A percentile compares a stretch with the other conserved stretches of the same genome.
Evolutionary conservation across 2,329 filamentous ascomycete species (phyloP).

Genomic region (Trichophyton benhamiae): DNA sequence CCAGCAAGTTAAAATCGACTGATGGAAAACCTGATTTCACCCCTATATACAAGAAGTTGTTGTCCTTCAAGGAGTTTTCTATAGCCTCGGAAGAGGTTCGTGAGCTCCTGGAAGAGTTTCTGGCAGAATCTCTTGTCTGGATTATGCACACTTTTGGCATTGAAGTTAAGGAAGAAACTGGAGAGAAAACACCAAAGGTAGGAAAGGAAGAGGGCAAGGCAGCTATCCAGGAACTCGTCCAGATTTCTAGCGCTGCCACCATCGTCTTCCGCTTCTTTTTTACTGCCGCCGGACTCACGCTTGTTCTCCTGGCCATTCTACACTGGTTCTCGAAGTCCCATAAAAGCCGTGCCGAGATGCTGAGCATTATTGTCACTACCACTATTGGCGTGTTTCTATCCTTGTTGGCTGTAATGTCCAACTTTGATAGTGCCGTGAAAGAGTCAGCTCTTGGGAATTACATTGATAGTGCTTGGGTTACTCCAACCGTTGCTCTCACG

Average conservation of each 20-base stretch:
- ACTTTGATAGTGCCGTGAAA: not conserved
- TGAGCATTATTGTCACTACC: constrained; percentile 10
- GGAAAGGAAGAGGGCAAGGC: not conserved
- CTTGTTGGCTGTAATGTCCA: constrained; percentile 7
- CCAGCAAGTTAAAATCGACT: constrained; percentile 1
- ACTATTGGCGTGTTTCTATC: constrained; percentile 8
- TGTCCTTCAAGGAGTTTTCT: not conserved
- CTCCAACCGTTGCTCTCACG: not conserved
- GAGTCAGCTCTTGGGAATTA: not conserved
- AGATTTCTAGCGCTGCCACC: not conserved
- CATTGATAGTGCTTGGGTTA: not conserved
- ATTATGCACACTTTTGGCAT: constrained; percentile 11
- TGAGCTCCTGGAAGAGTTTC: constrained; percentile 2
- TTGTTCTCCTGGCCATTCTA: constrained; percentile 24
- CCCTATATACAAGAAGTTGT: constrained; percentile 7
- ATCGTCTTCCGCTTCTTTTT: constrained; percentile 26
- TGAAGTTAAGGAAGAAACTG: constrained; percentile 1
- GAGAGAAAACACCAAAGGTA: not conserved
- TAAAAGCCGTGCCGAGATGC: constrained; percentile 14
- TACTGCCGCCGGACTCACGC: constrained; percentile 24
- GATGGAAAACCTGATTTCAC: constrained; percentile 8
- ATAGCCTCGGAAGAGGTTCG: not conserved
- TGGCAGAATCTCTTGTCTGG: constrained; percentile 5
- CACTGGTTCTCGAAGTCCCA: constrained; percentile 18
- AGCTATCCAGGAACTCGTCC: not conserved